These are phyloP conservation scores for Panaeolus papilionaceus DNA, from an alignment of 768 basidiomycete genomes.

Conservation along the genomic window DNA sequence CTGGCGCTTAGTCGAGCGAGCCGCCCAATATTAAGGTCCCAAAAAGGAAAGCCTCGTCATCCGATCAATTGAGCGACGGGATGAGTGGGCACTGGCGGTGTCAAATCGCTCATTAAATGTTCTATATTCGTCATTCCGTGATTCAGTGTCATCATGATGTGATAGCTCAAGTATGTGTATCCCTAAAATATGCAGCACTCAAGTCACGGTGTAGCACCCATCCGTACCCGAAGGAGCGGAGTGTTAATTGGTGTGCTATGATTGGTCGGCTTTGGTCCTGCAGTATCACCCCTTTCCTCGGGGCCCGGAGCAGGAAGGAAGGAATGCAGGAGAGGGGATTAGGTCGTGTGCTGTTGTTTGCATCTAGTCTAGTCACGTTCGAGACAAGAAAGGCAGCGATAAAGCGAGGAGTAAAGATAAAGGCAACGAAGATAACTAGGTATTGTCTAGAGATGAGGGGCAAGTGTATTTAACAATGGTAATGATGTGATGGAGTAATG, in stretches of 20 bases:
- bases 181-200: background rate
- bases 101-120: background rate
- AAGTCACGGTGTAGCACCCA: background rate
- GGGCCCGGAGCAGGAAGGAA: background rate
- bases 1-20: background rate
- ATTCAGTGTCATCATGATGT: background rate
- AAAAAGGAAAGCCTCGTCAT: background rate
- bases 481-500: background rate
- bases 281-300: background rate
- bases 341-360: background rate
- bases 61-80: background rate
- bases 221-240: constrained; percentile 14
- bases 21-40: background rate
- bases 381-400: background rate
- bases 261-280: background rate
- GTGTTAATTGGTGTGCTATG: background rate
- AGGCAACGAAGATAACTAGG: background rate
- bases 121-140: background rate
- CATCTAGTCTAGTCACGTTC: constrained; percentile 3
- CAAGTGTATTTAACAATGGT: background rate
- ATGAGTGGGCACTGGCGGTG: background rate
- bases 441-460: background rate
- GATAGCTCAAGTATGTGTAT: background rate
- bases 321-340: background rate
- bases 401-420: constrained; percentile 8